Evolutionary conservation across 2,329 filamentous ascomycete species (phyloP).

Genomic region (Fusarium coffeatum): DNA sequence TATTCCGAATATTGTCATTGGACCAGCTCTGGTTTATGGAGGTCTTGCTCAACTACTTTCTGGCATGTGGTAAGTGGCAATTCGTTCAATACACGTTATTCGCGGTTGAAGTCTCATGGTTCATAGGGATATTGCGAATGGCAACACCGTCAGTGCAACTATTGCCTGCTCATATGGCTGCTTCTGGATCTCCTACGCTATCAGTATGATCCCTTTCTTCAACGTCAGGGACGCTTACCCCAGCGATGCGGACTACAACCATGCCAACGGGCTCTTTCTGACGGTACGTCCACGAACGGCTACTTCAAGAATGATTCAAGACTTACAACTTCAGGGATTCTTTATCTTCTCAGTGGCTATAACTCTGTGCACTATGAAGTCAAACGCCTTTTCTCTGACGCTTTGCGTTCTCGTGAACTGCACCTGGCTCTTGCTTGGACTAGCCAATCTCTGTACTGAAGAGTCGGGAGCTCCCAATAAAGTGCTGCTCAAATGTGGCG

Average conservation of each 20-base stretch:
- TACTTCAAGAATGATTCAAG: accelerated
- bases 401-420: slow-evolving; percentile 11
- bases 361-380: slow-evolving; percentile 11
- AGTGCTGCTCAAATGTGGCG: slow-evolving; percentile 6
- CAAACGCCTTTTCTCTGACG: slow-evolving; percentile 19
- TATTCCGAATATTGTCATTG: slow-evolving; percentile 8
- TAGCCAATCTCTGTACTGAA: slow-evolving; percentile 13
- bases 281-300: not conserved
- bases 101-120: too few species aligned
- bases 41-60: slow-evolving; percentile 9
- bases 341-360: slow-evolving; percentile 19
- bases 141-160: slow-evolving; percentile 12
- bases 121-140: slow-evolving; percentile 19
- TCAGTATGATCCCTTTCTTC: slow-evolving; percentile 12
- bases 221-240: slow-evolving; percentile 13
- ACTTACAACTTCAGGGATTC: slow-evolving; percentile 1
- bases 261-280: slow-evolving; percentile 12
- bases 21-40: slow-evolving; percentile 10
- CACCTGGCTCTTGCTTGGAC: slow-evolving; percentile 6
- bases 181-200: slow-evolving; percentile 24
- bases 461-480: not conserved
- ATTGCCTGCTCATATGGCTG: slow-evolving; percentile 17
- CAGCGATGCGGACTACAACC: slow-evolving; percentile 3
- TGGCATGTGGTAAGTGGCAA: slow-evolving; percentile 17
- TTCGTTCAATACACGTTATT: too few species aligned